phyloP scores from a whole-genome alignment of 257 asterid genomes.

The Echites panduratus region DNA sequence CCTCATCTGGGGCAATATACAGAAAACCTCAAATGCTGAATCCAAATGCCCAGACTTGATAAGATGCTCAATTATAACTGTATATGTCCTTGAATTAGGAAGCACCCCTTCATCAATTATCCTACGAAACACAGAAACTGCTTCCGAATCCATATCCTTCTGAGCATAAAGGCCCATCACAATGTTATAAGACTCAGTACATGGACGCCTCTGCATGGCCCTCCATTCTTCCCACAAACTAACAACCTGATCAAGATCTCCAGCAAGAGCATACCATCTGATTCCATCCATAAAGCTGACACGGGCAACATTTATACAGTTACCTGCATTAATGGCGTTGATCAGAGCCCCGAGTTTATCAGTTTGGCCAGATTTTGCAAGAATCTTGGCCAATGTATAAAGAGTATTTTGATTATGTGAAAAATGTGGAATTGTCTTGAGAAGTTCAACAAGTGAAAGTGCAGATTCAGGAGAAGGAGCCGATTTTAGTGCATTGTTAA shows the following conservation, averaged over 20 bases:
- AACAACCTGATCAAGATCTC: slow-evolving; percentile 57
- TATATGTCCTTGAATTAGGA: slow-evolving; percentile 80
- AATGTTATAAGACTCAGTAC: slow-evolving; percentile 76
- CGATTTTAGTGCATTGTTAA: slow-evolving; percentile 69
- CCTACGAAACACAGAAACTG: slow-evolving; percentile 48
- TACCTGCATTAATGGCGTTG: slow-evolving; percentile 59
- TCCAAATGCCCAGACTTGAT: slow-evolving; percentile 42
- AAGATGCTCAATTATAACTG: slow-evolving; percentile 75
- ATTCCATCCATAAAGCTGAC: slow-evolving; percentile 82
- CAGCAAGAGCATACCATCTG: slow-evolving; percentile 72
- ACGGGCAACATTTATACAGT: slow-evolving; percentile 49
- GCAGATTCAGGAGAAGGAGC: slow-evolving; percentile 82
- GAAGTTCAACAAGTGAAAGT: slow-evolving; percentile 49
- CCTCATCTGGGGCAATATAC: slow-evolving; percentile 62
- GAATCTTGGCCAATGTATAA: slow-evolving; percentile 67
- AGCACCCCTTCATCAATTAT: slow-evolving; percentile 81
- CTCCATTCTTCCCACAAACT: slow-evolving; percentile 79
- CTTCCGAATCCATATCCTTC: slow-evolving; percentile 56
- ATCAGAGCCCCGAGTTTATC: slow-evolving; percentile 56
- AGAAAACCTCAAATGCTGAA: slow-evolving; percentile 61
- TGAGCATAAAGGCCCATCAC: slow-evolving; percentile 66
- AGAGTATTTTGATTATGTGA: slow-evolving; percentile 71
- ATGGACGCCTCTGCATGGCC: slow-evolving; percentile 50
- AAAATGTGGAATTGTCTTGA: slow-evolving; percentile 52
- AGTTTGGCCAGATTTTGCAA: slow-evolving; percentile 64